These are phyloP conservation scores for Diaporthe sp. DNA, from an alignment of 2,329 filamentous ascomycete genomes.

Conservation along the genomic window DNA sequence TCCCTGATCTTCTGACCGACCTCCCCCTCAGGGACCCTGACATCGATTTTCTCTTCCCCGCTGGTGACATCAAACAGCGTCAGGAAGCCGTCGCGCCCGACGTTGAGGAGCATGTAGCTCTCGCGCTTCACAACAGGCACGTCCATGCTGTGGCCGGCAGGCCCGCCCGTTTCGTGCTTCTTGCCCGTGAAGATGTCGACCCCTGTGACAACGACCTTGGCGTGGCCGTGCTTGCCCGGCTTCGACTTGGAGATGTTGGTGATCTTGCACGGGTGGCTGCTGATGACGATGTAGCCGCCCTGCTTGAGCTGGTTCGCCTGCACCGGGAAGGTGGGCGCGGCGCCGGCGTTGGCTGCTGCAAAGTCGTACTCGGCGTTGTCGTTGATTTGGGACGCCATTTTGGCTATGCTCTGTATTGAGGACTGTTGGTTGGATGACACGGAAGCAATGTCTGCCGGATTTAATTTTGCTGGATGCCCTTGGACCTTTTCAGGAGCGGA, in stretches of 20 bases:
- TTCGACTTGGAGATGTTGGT: constrained; percentile 19
- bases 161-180: neutral
- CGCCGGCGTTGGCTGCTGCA: neutral
- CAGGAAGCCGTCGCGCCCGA: neutral
- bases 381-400: constrained; percentile 13
- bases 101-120: constrained; percentile 15
- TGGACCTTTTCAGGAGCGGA: neutral
- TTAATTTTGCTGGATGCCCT: neutral
- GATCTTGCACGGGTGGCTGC: constrained; percentile 22
- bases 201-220: constrained; percentile 11
- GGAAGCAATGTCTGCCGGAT: neutral
- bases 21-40: neutral
- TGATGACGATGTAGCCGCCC: neutral
- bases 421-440: neutral
- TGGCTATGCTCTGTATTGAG: neutral
- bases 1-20: neutral
- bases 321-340: constrained; percentile 7
- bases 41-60: neutral
- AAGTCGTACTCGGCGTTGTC: constrained; percentile 23
- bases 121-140: neutral
- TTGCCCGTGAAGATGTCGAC: constrained; percentile 16
- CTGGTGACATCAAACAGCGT: neutral
- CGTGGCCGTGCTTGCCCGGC: constrained; percentile 19
- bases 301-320: constrained; percentile 22
- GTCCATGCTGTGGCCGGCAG: constrained; percentile 1